Conservation (phyloP, 441 rosid genomes). For the Adansonia rubrostipa region DNA sequence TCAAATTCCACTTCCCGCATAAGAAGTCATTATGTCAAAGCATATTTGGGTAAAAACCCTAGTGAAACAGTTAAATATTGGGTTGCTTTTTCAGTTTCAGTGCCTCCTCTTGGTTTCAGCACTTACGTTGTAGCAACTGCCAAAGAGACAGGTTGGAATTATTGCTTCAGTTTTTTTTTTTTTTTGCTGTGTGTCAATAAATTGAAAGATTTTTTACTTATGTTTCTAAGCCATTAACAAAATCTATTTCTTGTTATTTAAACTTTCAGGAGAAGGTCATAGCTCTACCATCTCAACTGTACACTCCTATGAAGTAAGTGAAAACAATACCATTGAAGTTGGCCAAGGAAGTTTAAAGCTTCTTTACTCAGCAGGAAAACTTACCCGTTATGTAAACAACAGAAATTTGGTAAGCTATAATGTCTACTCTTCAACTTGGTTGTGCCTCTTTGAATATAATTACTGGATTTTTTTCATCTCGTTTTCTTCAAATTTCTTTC, state of each 20-base stretch:
- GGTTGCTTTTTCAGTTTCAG: constrained; percentile 68
- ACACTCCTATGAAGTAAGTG: constrained; percentile 41
- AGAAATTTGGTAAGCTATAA: constrained; percentile 41
- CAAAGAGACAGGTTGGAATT: constrained; percentile 56
- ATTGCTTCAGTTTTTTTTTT: constrained; percentile 19
- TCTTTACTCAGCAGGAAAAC: constrained; percentile 52
- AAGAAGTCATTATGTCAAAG: constrained; percentile 59
- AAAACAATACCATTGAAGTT: constrained; percentile 46
- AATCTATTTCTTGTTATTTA: constrained; percentile 23
- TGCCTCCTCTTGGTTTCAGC: constrained; percentile 78
- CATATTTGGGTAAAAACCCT: constrained; percentile 57
- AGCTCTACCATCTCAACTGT: constrained; percentile 41
- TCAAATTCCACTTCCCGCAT: constrained; percentile 49
- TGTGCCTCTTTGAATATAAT: neutral
- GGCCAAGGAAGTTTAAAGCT: constrained; percentile 63
- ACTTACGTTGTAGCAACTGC: constrained; percentile 60
- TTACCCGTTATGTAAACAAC: constrained; percentile 50
- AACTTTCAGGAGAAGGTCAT: constrained; percentile 38
- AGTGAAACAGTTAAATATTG: constrained; percentile 49
- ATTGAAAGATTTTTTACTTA: constrained; percentile 14
- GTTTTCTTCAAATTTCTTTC: constrained; percentile 19
- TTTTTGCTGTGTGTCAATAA: constrained; percentile 4
- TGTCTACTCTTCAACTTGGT: constrained; percentile 7
- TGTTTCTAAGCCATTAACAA: constrained; percentile 26
- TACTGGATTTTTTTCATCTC: neutral